A percentile compares a stretch with the other conserved stretches of the same genome.
phyloP scores from a whole-genome alignment of 192 early-diverging fungal species.

The Funneliformis mosseae region DNA sequence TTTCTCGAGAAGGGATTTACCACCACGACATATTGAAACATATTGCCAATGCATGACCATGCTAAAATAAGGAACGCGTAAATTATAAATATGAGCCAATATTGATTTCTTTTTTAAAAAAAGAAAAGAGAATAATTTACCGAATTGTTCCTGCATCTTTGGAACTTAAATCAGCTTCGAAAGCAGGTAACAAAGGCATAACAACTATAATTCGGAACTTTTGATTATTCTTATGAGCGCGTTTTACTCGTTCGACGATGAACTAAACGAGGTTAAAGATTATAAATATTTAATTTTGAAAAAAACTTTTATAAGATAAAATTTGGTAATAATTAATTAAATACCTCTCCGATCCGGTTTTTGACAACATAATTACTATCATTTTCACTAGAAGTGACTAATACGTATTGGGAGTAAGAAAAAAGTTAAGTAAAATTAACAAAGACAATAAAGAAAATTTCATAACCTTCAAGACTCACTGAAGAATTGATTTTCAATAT shows the following conservation, averaged over 20 bases:
- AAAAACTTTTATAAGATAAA: constrained; percentile 26
- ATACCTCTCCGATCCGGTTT: constrained; percentile 57
- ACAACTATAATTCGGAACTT: constrained; percentile 78
- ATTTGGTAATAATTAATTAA: background rate
- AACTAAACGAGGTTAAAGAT: constrained; percentile 54
- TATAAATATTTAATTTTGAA: constrained; percentile 32
- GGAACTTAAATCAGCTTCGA: constrained; percentile 77
- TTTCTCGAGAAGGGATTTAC: constrained; percentile 64
- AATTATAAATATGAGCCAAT: no score
- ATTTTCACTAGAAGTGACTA: constrained; percentile 38
- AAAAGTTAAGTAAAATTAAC: background rate
- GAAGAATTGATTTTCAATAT: constrained; percentile 94
- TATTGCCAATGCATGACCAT: constrained; percentile 84
- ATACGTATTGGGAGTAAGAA: background rate
- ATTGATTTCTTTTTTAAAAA: background rate
- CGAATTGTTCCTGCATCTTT: constrained; percentile 68
- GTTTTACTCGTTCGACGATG: constrained; percentile 71
- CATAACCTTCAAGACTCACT: constrained; percentile 45
- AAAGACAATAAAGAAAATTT: background rate
- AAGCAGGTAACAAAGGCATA: constrained; percentile 84
- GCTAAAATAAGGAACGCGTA: constrained; percentile 2
- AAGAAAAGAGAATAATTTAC: constrained; percentile 5
- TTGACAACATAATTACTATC: constrained; percentile 49
- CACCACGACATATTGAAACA: constrained; percentile 73
- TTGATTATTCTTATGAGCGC: constrained; percentile 63